phyloP scores from a whole-genome alignment of 805 yeast species.

The Hyphopichia homilentoma region DNA sequence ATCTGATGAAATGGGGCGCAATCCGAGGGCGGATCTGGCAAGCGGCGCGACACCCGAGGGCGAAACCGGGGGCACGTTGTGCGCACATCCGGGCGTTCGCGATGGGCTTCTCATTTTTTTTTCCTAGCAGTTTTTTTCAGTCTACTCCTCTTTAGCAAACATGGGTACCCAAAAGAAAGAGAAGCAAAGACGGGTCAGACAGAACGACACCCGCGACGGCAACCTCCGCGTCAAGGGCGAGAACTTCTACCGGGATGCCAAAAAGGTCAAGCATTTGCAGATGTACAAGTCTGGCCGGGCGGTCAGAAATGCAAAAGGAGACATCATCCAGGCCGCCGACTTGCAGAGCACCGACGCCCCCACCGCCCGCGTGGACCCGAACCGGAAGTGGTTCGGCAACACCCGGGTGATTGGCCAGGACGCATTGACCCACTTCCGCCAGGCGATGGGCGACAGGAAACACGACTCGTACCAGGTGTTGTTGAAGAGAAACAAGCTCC shows the following conservation, averaged over 20 bases:
- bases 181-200: slow-evolving; percentile 78
- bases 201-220: slow-evolving; percentile 80
- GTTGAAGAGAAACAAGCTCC: slow-evolving; percentile 83
- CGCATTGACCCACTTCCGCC: slow-evolving; percentile 90
- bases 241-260: slow-evolving; percentile 92
- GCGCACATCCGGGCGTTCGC: too few relatives aligned
- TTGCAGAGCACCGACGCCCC: slow-evolving; percentile 87
- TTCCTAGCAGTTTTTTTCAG: too few relatives aligned
- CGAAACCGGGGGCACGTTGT: too few relatives aligned
- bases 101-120: too few relatives aligned
- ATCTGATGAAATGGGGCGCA: too few relatives aligned
- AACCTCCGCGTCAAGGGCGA: slow-evolving; percentile 94
- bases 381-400: slow-evolving; percentile 96
- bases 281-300: slow-evolving; percentile 95
- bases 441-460: slow-evolving; percentile 84
- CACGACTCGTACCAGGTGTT: slow-evolving; percentile 82
- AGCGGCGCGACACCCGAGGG: too few relatives aligned
- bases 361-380: slow-evolving; percentile 90
- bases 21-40: too few relatives aligned
- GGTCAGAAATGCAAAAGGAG: slow-evolving; percentile 81
- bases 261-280: slow-evolving; percentile 80
- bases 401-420: slow-evolving; percentile 97
- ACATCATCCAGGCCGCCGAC: slow-evolving; percentile 79
- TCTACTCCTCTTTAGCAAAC: too few relatives aligned
- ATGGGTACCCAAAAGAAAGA: slow-evolving; percentile 97